Evolutionary conservation across 2,329 filamentous ascomycete species (phyloP), one percentile per base, ranked within the genome.

Genomic region (Colletotrichum sp.): DNA sequence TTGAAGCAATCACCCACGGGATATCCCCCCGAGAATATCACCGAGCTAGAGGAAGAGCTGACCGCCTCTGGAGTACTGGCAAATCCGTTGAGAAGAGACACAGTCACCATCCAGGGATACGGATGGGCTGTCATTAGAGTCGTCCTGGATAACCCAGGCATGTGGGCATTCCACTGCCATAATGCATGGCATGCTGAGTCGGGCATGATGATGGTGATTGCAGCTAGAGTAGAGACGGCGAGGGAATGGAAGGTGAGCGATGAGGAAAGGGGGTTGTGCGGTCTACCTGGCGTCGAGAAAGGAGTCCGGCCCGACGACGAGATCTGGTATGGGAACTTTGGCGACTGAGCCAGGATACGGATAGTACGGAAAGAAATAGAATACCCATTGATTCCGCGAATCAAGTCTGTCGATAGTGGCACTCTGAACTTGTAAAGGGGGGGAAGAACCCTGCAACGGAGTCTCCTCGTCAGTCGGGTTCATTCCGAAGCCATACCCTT

Each of bases 151-250:
- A 91, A 91, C 77, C 86, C 89, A 0, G 90, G 90, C 1, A 76
- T 89, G 3, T 91, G 90, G 90, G 84, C 87, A 0, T 86, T 91
- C 27, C 90, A 91, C 78, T 91, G 90, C 76, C 90, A 91, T 76
- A 87, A 90, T 72, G 83, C 84, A 0, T 92, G 90, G 90, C 90
- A 92, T 77, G 84, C 86, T 0, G 89, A 90, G 76, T 87, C 89
- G 2, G 90, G 90, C 2, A 85, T 91, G 83, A 72, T 87, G 36
- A 92, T 92, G 90, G 89, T 91, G 79, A 86, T 93, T 68, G 77
- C 85, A 13, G 83, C 82, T 1, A 76, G 78, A 13, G 82, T 83
- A 2, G 77, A 77, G 6, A 78, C 83, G 6, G 70, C 74, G 1
- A 47, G 47, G 5, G 43, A 27, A 3, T 83, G 82, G 83, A 58